A percentile compares a stretch with the other conserved stretches of the same genome.
Evolutionary conservation across 73 alveolate species (phyloP).

Genomic region (Paramecium tetraurelia): DNA sequence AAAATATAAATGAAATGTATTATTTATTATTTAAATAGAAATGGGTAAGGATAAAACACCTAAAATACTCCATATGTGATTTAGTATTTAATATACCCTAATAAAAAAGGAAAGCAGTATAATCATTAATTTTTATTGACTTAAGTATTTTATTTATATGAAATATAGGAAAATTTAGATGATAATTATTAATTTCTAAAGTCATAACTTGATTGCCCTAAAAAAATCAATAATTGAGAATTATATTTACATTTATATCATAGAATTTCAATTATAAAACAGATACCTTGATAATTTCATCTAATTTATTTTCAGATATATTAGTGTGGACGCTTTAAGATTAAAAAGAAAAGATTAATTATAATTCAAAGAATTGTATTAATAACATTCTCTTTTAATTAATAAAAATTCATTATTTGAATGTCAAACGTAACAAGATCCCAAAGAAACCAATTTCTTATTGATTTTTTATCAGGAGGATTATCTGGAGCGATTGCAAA

Average conservation of each 20-base stretch:
- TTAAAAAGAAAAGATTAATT: neutral
- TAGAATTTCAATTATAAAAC: neutral
- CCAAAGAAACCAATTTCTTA: neutral
- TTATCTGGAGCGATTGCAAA: slow-evolving; percentile 76
- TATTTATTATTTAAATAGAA: neutral
- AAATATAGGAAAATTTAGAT: neutral
- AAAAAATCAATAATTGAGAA: neutral
- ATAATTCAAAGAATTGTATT: neutral
- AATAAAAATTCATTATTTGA: neutral
- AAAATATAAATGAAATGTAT: neutral
- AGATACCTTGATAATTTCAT: too few relatives aligned
- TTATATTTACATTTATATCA: neutral
- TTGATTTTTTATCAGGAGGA: slow-evolving; percentile 76
- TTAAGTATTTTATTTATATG: neutral
- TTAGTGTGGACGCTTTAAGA: neutral
- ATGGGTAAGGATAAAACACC: neutral
- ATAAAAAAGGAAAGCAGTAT: neutral
- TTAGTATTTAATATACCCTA: neutral
- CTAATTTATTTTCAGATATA: too few relatives aligned
- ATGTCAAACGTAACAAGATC: neutral
- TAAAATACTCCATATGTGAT: neutral
- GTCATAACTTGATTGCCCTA: neutral
- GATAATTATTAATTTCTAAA: neutral
- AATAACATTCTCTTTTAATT: neutral
- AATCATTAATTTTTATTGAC: neutral